phyloP scores from a whole-genome alignment of 306 rosid genomes.

The Vachellia collinsii region DNA sequence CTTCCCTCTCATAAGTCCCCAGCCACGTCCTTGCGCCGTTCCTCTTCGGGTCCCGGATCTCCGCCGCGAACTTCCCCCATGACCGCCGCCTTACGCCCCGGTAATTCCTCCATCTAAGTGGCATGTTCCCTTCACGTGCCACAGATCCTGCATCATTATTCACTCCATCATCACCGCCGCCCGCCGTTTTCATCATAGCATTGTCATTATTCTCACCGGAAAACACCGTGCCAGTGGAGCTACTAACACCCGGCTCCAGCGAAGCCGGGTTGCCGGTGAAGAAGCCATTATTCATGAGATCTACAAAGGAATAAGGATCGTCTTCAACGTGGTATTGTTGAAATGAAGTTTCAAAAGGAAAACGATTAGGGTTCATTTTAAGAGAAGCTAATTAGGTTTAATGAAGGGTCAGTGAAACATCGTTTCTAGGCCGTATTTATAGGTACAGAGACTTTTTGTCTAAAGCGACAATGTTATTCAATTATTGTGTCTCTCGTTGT shows the following conservation, averaged over 20 bases:
- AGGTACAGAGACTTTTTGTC: background rate
- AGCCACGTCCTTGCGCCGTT: conserved; percentile 69
- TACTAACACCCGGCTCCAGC: background rate
- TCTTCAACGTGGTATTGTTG: background rate
- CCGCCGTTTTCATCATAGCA: too few relatives aligned
- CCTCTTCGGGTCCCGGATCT: conserved; percentile 46
- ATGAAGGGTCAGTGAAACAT: background rate
- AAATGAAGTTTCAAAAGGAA: background rate
- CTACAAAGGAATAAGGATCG: background rate
- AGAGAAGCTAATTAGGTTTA: background rate
- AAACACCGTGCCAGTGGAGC: background rate
- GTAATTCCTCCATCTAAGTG: conserved; percentile 34
- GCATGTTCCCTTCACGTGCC: background rate
- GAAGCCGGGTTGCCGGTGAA: background rate
- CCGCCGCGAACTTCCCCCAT: conserved; percentile 61
- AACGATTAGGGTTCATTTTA: background rate
- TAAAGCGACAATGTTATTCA: background rate
- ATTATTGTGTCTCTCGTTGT: background rate
- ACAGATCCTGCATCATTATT: background rate
- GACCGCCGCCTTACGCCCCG: conserved; percentile 56
- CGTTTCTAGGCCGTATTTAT: too few relatives aligned
- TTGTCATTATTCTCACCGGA: background rate
- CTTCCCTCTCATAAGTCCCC: conserved; percentile 59
- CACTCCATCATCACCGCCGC: background rate
- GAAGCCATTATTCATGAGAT: background rate